Base-by-base conservation (phyloP, 2,329 filamentous ascomycete genomes). In the Pestalotiopsis sp. region DNA sequence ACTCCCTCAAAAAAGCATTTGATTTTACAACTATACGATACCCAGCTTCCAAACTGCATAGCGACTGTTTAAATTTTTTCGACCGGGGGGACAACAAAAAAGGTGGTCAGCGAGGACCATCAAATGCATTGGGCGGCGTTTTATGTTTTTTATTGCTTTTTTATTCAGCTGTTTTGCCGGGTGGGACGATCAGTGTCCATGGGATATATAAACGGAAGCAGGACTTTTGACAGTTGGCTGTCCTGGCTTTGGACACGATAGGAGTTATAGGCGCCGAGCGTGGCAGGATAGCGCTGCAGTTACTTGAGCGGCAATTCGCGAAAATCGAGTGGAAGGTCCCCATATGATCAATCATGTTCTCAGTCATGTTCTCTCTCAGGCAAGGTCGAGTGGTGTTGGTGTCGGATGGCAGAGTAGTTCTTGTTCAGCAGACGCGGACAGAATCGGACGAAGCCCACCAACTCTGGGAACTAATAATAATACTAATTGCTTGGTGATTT, bases 21-120 rank as follows among this genome's bases (percentile, higher is more conserved):
- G 73, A 20, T 77, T 36, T 73, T 75, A 76, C 45, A n/a, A 52
- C n/a, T 74, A 71, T 71, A 76, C 69, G 76, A 80, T 79, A 78
- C 75, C 77, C 75, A 66, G 69, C 65, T 82, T 81, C 82, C 81
- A 83, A 83, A 84, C 80, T 86, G 85, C 85, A 87, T 87, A 86
- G 85, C 85, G 84, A 84, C 83, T 85, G 81, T 83, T 83, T 82
- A 77, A 72, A 75, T 68, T 69, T 72, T 73, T 77, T 74, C 68
- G 71, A 74, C 68, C 68, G 75, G 74, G 72, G 45, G 45, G 17
- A 52, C 45, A 72, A 71, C 69, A 71, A 72, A 76, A 76, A 75
- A 71, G 65, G 70, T 67, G 45, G 27, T 73, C 73, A 75, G 72
- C 72, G 73, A 71, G 74, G 75, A 74, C 71, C 69, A 74, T 76